A percentile compares a stretch with the other conserved stretches of the same genome.
Evolutionary conservation across 1,284 basidiomycete genomes (phyloP).

Genomic region (Naganishia albida): DNA sequence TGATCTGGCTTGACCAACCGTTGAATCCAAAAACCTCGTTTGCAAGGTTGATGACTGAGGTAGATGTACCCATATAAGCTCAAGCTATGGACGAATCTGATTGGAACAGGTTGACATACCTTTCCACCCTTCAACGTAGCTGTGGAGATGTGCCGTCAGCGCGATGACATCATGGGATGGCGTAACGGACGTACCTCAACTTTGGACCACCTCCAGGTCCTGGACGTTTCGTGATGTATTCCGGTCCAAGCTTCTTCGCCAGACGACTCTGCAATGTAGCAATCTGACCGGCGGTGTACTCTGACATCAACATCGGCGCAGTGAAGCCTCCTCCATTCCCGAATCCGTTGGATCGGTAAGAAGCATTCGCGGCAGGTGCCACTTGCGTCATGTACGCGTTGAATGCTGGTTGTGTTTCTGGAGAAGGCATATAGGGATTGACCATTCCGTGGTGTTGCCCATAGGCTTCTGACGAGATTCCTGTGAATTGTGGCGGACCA

Average conservation of each 20-base stretch:
- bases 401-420: background rate
- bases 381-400: conserved; percentile 19
- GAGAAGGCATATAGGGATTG: background rate
- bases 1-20: conserved; percentile 88
- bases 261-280: conserved; percentile 78
- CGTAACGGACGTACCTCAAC: conserved; percentile 55
- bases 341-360: conserved; percentile 5
- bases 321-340: conserved; percentile 14
- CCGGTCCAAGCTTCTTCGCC: conserved; percentile 85
- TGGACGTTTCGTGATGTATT: conserved; percentile 84
- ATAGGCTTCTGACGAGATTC: background rate
- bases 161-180: conserved; percentile 5
- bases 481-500: conserved; percentile 4
- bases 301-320: conserved; percentile 36
- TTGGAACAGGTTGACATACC: conserved; percentile 40
- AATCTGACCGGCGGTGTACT: conserved; percentile 62
- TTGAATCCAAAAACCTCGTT: conserved; percentile 99
- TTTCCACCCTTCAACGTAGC: conserved; percentile 97
- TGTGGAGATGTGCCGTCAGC: conserved; percentile 45
- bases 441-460: conserved; percentile 15
- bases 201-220: conserved; percentile 81
- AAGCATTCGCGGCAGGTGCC: conserved; percentile 10
- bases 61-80: background rate
- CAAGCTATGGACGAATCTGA: background rate
- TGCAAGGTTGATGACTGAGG: conserved; percentile 78